Evolutionary conservation across 2,329 filamentous ascomycete genomes (phyloP), one percentile per base, ranked within the genome.

Genomic region (Talaromyces rugulosus): DNA sequence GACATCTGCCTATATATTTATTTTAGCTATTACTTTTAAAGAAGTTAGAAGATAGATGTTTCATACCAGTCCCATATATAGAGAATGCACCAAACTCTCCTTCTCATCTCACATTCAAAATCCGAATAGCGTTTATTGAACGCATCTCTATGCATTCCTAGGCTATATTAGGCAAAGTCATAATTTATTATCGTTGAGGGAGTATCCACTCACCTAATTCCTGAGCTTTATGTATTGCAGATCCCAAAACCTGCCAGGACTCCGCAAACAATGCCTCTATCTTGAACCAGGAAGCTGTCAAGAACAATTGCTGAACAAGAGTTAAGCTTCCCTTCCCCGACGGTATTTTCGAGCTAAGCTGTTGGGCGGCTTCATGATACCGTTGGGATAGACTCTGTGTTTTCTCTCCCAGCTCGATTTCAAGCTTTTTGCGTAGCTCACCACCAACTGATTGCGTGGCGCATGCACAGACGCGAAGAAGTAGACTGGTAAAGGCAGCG

Each of bases 231-330:
- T 77, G 78, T 33, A 83, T 78, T 2, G 77, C 75, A 58, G 70
- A 70, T 18, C 75, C 72, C 8, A 83, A 65, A 2, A 76, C 69
- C 71, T 82, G 80, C 81, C 81, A 83, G 0, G 81, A 75, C 33
- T 82, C 79, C 1, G 80, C 75, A 66, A 81, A 82, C 23, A 74
- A 73, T 14, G 76, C 77, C 60, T 81, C 79, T 3, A 76, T 77
- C 63, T 82, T 82, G 51, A 76, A 77, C 80, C 80, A 83, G 27
- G 74, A 72, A 2, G 77, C 75, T 27, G 75, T 79, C 3, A 82
- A 64, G 59, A 83, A 82, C n/a, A 80, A 70, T 65, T 83, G 81
- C 66, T 83, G 81, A 1, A 83, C 77, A 16, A 82, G 78, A 40
- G 73, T 68, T 6, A 82, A 67, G 3, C 79, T 76, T 1, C 78